phyloP scores from a whole-genome alignment of 2,329 filamentous ascomycete genomes.

The Penicillium freii region DNA sequence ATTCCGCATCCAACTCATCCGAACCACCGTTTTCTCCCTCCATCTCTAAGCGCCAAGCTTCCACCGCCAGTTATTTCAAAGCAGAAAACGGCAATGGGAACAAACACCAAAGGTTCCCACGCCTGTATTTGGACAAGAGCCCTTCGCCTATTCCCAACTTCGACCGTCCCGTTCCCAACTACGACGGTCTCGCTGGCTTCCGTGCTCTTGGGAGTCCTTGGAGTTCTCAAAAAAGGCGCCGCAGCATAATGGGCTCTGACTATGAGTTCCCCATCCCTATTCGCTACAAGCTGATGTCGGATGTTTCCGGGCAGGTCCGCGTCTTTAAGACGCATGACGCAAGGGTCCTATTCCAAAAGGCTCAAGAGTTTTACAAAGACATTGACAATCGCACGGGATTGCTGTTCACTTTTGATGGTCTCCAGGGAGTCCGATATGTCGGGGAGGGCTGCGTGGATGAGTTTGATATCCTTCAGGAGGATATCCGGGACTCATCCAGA shows the following conservation, averaged over 20 bases:
- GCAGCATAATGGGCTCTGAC: not conserved
- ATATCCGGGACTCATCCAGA: constrained; percentile 3
- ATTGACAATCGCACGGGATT: constrained; percentile 11
- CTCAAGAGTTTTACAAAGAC: constrained; percentile 18
- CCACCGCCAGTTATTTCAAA: not conserved
- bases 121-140: rapidly evolving
- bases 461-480: constrained; percentile 21
- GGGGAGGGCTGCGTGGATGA: constrained; percentile 23
- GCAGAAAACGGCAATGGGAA: too few relatives aligned
- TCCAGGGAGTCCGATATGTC: constrained; percentile 15
- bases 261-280: not conserved
- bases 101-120: not conserved
- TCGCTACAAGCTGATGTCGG: constrained; percentile 20
- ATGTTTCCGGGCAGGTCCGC: constrained; percentile 11
- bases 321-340: constrained; percentile 17
- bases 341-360: constrained; percentile 22
- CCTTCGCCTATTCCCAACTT: too few relatives aligned
- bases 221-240: not conserved
- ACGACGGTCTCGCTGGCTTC: too few relatives aligned
- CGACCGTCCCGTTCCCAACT: too few relatives aligned
- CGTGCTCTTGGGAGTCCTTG: not conserved
- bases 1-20: not conserved
- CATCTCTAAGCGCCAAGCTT: not conserved
- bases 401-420: constrained; percentile 7
- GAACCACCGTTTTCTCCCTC: not conserved